Conservation (phyloP, 331 rosid genomes). For the Quercus tomentella region DNA sequence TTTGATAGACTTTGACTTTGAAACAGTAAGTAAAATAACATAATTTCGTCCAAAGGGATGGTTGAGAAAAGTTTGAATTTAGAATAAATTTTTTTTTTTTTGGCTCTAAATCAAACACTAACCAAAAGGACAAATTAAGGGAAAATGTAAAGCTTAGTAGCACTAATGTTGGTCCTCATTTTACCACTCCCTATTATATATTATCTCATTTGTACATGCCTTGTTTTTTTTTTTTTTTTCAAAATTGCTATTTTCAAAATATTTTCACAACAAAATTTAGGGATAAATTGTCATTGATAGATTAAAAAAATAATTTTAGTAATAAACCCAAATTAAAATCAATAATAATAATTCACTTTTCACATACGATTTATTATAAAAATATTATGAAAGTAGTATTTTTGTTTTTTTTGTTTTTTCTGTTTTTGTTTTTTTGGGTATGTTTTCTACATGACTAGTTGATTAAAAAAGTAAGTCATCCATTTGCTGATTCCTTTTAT, state of each 20-base stretch:
- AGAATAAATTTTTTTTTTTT: conserved; percentile 11
- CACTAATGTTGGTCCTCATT: conserved; percentile 35
- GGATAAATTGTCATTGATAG: too few species aligned
- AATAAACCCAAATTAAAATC: too few species aligned
- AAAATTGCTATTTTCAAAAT: too few species aligned
- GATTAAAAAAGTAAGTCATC: conserved; percentile 2
- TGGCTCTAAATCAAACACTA: conserved; percentile 17
- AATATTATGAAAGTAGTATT: too few species aligned
- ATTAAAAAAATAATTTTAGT: too few species aligned
- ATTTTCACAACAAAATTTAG: too few species aligned
- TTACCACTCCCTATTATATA: background rate
- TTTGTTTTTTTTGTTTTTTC: too few species aligned
- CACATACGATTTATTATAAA: too few species aligned
- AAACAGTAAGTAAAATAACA: conserved; percentile 18
- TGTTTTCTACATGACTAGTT: conserved; percentile 12
- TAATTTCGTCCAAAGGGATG: conserved; percentile 25
- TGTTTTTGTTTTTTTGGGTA: too few species aligned
- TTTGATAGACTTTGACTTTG: conserved; percentile 48
- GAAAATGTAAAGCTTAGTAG: conserved; percentile 19
- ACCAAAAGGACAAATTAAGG: conserved; percentile 13
- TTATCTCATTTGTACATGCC: conserved; percentile 1
- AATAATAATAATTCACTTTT: too few species aligned
- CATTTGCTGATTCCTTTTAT: background rate
- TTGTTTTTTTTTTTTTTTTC: background rate
- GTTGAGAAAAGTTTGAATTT: conserved; percentile 33